These are phyloP conservation scores for Candida pseudocylindracea DNA, from an alignment of 1,139 yeast genomes.

Conservation along the genomic window DNA sequence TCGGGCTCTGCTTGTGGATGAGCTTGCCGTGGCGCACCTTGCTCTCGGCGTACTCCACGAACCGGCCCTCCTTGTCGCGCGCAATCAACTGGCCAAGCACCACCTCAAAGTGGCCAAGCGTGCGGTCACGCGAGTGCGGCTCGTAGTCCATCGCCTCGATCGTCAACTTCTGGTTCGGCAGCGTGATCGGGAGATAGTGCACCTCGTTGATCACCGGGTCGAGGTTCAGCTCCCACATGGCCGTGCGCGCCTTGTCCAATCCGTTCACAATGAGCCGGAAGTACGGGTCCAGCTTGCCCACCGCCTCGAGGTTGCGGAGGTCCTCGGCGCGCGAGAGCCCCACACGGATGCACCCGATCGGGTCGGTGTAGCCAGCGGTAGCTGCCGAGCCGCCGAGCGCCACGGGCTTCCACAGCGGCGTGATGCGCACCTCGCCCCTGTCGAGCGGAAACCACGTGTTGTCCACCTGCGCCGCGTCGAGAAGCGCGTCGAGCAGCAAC, in stretches of 20 bases:
- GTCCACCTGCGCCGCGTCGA: conserved; percentile 61
- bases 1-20: conserved; percentile 53
- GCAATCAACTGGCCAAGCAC: conserved; percentile 44
- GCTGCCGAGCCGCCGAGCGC: conserved; percentile 42
- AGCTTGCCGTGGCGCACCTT: conserved; percentile 37
- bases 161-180: conserved; percentile 60
- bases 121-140: conserved; percentile 51
- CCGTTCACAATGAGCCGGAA: conserved; percentile 63
- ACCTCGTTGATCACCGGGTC: conserved; percentile 78
- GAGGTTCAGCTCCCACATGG: conserved; percentile 40
- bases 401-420: conserved; percentile 75
- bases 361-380: conserved; percentile 67
- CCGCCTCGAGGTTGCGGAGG: conserved; percentile 62
- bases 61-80: conserved; percentile 44
- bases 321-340: conserved; percentile 48
- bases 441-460: conserved; percentile 52
- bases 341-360: conserved; percentile 78
- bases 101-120: conserved; percentile 65
- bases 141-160: conserved; percentile 89
- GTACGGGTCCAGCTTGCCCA: conserved; percentile 89
- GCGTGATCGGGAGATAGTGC: conserved; percentile 59
- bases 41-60: conserved; percentile 33
- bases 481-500: conserved; percentile 42
- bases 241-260: conserved; percentile 55
- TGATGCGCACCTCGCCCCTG: conserved; percentile 54